Conservation (phyloP, 805 yeast genomes). For the Jamesozyma gamospora region DNA sequence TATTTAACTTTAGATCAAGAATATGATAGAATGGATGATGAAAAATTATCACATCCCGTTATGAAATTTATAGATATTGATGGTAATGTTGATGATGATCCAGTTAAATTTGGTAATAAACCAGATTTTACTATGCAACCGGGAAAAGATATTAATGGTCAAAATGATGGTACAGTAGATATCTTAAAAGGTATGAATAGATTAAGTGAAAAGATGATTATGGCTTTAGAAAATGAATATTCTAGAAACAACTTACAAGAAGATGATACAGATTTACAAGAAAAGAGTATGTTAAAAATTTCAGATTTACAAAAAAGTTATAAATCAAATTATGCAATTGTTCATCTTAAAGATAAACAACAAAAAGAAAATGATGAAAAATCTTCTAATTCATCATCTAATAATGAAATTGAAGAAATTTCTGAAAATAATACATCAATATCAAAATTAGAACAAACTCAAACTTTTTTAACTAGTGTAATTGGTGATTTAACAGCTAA, state of each 20-base stretch:
- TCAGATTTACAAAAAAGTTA: constrained; percentile 42
- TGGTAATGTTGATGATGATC: constrained; percentile 75
- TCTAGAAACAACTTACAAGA: constrained; percentile 29
- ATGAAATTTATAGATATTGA: constrained; percentile 66
- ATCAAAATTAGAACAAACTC: constrained; percentile 12
- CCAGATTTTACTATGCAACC: constrained; percentile 86
- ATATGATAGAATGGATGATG: constrained; percentile 37
- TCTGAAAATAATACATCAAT: neutral
- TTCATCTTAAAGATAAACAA: constrained; percentile 25
- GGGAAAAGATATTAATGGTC: constrained; percentile 38
- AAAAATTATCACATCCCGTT: constrained; percentile 37
- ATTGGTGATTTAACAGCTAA: constrained; percentile 12
- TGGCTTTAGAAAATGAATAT: constrained; percentile 38
- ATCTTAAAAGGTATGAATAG: constrained; percentile 84
- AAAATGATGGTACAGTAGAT: constrained; percentile 55
- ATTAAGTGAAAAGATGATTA: constrained; percentile 71
- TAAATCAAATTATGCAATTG: constrained; percentile 43
- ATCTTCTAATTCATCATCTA: constrained; percentile 2
- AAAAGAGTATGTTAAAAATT: constrained; percentile 38
- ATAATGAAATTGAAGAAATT: constrained; percentile 4
- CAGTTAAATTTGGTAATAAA: constrained; percentile 62
- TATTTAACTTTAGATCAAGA: constrained; percentile 67
- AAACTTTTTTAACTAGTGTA: constrained; percentile 10
- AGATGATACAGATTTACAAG: constrained; percentile 31
- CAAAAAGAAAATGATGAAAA: neutral